These are phyloP conservation scores for Russula brevipes DNA, from an alignment of 768 basidiomycete species.

Conservation along the genomic window DNA sequence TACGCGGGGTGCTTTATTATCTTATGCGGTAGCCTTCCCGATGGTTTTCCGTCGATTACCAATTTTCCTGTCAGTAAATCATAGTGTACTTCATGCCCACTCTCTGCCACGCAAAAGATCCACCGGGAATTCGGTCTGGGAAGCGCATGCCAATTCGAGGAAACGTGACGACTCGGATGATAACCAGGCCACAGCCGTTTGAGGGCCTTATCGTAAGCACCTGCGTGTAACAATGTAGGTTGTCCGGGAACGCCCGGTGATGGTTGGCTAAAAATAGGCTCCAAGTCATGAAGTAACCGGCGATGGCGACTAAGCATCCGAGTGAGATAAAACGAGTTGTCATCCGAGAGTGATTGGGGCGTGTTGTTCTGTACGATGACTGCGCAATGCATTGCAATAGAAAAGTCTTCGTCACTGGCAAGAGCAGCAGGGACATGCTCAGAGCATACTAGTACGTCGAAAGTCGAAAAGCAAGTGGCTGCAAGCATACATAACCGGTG, in stretches of 20 bases:
- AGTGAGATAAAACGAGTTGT: background rate
- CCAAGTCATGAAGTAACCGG: slow-evolving; percentile 3
- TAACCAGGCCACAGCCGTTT: background rate
- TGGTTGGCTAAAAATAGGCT: slow-evolving; percentile 1
- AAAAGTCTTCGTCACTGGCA: slow-evolving; percentile 1
- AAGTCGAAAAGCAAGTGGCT: slow-evolving; percentile 13
- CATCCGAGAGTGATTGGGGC: background rate
- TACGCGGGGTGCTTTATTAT: slow-evolving; percentile 36
- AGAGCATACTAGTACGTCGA: slow-evolving; percentile 7
- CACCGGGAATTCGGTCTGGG: slow-evolving; percentile 2
- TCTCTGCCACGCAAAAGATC: background rate
- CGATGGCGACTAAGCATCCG: slow-evolving; percentile 8
- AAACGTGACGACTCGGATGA: background rate
- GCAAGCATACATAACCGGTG: slow-evolving; percentile 9
- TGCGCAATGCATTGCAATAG: slow-evolving; percentile 14
- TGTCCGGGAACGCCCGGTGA: background rate
- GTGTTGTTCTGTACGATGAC: slow-evolving; percentile 14
- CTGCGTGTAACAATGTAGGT: background rate
- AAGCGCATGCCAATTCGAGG: background rate
- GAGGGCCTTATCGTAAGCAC: background rate
- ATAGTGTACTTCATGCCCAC: slow-evolving; percentile 30
- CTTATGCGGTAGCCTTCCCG: slow-evolving; percentile 36
- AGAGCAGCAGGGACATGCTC: background rate
- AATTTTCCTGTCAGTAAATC: slow-evolving; percentile 40
- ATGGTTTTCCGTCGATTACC: slow-evolving; percentile 39